phyloP scores from a whole-genome alignment of 352 stramenopile genomes.

The Phytophthora pinifolia region DNA sequence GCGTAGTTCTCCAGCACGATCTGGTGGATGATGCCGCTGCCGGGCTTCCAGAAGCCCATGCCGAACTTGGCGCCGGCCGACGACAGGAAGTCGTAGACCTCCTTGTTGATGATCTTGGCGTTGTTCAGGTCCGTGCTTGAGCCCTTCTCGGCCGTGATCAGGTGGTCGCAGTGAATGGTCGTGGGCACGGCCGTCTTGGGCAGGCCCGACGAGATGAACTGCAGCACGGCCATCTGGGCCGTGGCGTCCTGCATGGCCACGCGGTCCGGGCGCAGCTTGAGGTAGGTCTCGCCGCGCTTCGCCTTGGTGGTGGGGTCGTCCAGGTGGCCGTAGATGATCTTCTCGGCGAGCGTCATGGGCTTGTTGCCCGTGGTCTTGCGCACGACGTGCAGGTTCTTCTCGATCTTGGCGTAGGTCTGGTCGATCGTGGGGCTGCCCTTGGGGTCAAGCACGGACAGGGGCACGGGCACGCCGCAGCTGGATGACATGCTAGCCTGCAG shows the following conservation, averaged over 20 bases:
- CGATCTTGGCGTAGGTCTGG: slow-evolving; percentile 92
- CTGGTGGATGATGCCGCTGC: slow-evolving; percentile 94
- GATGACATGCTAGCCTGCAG: slow-evolving; percentile 67
- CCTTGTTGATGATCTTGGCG: slow-evolving; percentile 90
- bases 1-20: slow-evolving; percentile 96
- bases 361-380: slow-evolving; percentile 90
- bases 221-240: slow-evolving; percentile 94
- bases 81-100: slow-evolving; percentile 93
- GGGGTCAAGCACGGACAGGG: slow-evolving; percentile 89
- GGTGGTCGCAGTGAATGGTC: slow-evolving; percentile 95
- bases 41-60: slow-evolving; percentile 95
- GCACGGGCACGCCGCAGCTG: slow-evolving; percentile 71
- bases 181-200: slow-evolving; percentile 92
- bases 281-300: slow-evolving; percentile 90
- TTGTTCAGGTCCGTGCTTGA: slow-evolving; percentile 84
- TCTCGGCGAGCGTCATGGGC: slow-evolving; percentile 91
- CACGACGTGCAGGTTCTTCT: slow-evolving; percentile 88
- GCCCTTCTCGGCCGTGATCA: slow-evolving; percentile 94
- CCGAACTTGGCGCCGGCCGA: slow-evolving; percentile 92
- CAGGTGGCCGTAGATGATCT: slow-evolving; percentile 95
- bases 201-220: slow-evolving; percentile 94
- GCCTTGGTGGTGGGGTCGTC: slow-evolving; percentile 83
- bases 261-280: slow-evolving; percentile 92
- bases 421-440: slow-evolving; percentile 92
- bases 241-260: slow-evolving; percentile 95